Evolutionary conservation across 2,329 filamentous ascomycete species (phyloP), one percentile per base, ranked within the genome.

Genomic region (Monilinia fructigena): DNA sequence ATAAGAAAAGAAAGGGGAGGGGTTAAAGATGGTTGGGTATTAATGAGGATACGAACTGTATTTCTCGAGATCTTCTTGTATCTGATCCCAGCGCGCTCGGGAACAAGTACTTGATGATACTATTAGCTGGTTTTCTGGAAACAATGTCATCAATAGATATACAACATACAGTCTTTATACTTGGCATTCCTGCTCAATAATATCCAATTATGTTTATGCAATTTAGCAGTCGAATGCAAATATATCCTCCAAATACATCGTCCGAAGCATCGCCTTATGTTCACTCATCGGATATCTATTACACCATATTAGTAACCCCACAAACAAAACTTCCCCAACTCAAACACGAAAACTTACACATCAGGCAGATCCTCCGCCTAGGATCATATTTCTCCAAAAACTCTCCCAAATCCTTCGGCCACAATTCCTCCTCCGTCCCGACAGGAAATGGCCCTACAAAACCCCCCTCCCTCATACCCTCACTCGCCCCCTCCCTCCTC

Each of bases 141-240:
- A 54, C 0, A n/a, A 31, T 18, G 23, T 26, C 6, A 1, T 2
- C 7, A n/a, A 45, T 16, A 16, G 0, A 38, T 26, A 5, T 1
- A 12, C 45, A 2, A 67, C 67, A 47, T 64, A 71, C 70, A 66
- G 2, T 67, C 61, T 20, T 65, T 65, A 63, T 66, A 72, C 26
- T 55, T 55, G 45, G 69, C 69, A 55, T 69, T 70, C 47, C 62
- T 55, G 42, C 68, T 67, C 45, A 60, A 23, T n/a, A 70, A 23
- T 6, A 70, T 63, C 69, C 70, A 72, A 48, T 59, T 18, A 63
- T 71, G 70, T 23, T 61, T 67, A 48, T 69, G 67, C 50, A 72
- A 55, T 55, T 60, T 65, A 1, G 67, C 71, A 7, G 67, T 68
- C 4, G 66, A 56, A 50, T 67, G 66, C 11, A 68, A 68, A 31